These are phyloP conservation scores for Gentiana macrophylla DNA, from an alignment of 257 asterid genomes.

Conservation along the genomic window DNA sequence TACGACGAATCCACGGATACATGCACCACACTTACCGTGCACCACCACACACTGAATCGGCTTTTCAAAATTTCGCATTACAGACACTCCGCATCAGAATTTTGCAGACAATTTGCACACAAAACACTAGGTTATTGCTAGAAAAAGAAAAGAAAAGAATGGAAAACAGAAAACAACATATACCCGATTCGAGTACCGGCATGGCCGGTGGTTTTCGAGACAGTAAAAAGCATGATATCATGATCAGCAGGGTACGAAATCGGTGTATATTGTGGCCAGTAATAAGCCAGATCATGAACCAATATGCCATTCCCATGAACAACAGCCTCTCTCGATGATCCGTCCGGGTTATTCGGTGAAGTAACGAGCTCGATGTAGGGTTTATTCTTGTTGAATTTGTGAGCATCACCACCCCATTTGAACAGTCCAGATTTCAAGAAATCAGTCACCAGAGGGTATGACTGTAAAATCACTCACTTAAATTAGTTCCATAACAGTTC, in stretches of 20 bases:
- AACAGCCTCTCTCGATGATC: constrained; percentile 54
- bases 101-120: no score
- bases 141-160: background rate
- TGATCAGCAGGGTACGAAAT: constrained; percentile 61
- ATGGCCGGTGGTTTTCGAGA: constrained; percentile 92
- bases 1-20: no score
- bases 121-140: background rate
- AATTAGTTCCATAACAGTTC: no score
- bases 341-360: constrained; percentile 94
- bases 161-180: constrained; percentile 1
- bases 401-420: constrained; percentile 84
- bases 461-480: constrained; percentile 32
- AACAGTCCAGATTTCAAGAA: constrained; percentile 76
- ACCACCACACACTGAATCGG: no score
- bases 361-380: constrained; percentile 87
- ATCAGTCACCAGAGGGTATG: constrained; percentile 71
- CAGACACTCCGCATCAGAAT: no score
- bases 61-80: no score
- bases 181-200: constrained; percentile 91
- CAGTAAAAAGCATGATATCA: constrained; percentile 86
- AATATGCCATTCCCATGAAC: constrained; percentile 54
- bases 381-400: constrained; percentile 30
- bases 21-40: no score
- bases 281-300: constrained; percentile 81
- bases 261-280: constrained; percentile 90